Percentiles rank a stretch among this genome's conserved stretches.
phyloP scores from a whole-genome alignment of 2,329 filamentous ascomycete species.

The Calonectria henricotiae region DNA sequence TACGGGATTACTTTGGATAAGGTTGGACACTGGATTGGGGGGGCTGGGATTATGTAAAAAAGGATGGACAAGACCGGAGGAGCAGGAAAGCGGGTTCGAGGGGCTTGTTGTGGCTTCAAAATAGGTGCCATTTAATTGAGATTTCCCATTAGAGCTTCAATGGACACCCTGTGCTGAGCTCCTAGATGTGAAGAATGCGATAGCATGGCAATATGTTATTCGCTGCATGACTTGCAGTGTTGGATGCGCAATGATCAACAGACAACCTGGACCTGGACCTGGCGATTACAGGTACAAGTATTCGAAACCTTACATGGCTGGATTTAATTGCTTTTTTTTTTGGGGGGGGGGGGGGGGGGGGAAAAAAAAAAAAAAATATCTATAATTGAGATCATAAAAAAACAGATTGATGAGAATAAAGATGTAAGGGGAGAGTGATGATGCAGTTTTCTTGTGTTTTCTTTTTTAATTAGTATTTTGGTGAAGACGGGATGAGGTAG shows the following conservation, averaged over 20 bases:
- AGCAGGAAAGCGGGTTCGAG: conserved; percentile 32
- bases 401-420: no score
- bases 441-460: no score
- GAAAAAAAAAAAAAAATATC: no score
- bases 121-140: conserved; percentile 45
- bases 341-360: no score
- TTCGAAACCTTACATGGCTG: background rate
- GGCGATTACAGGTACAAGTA: background rate
- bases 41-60: conserved; percentile 40
- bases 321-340: background rate
- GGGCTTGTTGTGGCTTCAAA: conserved; percentile 39
- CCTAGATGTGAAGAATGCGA: background rate
- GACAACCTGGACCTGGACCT: background rate
- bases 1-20: conserved; percentile 22
- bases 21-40: conserved; percentile 41
- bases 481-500: no score
- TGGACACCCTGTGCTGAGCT: conserved; percentile 1
- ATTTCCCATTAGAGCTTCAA: conserved; percentile 43
- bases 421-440: no score
- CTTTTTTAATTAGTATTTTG: no score
- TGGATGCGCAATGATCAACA: conserved; percentile 9
- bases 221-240: background rate
- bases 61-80: conserved; percentile 38
- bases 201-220: background rate
- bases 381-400: no score